phyloP scores from a whole-genome alignment of 2,329 filamentous ascomycete species.

The Grosmannia serpens region DNA sequence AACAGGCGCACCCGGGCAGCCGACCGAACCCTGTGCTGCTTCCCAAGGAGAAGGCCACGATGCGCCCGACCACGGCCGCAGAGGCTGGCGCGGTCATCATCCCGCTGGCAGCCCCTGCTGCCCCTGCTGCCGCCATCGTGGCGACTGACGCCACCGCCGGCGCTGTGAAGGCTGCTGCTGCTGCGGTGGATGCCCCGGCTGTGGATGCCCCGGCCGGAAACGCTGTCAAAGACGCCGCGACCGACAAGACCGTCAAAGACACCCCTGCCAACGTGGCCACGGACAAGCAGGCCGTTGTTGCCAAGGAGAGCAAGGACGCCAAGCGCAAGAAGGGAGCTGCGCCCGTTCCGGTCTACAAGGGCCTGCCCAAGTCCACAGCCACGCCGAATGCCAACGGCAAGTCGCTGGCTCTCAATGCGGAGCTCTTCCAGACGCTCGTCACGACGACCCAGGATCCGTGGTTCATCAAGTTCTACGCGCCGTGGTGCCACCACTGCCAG shows the following conservation, averaged over 20 bases:
- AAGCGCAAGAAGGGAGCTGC: slow-evolving; percentile 12
- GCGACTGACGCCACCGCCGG: background rate
- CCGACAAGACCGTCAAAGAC: background rate
- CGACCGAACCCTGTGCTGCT: slow-evolving; percentile 57
- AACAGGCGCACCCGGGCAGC: slow-evolving; percentile 69
- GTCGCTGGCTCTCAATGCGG: slow-evolving; percentile 65
- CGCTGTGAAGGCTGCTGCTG: background rate
- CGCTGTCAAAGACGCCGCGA: background rate
- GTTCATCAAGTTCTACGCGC: slow-evolving; percentile 98
- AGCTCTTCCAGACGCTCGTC: slow-evolving; percentile 76
- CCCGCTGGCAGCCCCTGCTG: background rate
- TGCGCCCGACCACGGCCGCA: slow-evolving; percentile 21
- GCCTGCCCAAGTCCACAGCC: slow-evolving; percentile 37
- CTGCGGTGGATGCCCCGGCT: background rate
- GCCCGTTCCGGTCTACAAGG: slow-evolving; percentile 13
- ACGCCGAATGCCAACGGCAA: slow-evolving; percentile 65
- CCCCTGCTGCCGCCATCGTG: background rate
- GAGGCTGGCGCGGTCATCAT: slow-evolving; percentile 13
- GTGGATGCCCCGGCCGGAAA: background rate
- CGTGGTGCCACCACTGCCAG: slow-evolving; percentile 95
- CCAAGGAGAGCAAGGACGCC: slow-evolving; percentile 11
- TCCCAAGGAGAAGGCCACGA: slow-evolving; percentile 57
- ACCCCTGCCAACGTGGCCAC: background rate
- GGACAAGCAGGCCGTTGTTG: background rate
- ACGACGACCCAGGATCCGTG: slow-evolving; percentile 83